Evolutionary conservation across 2,329 filamentous ascomycete genomes (phyloP).

Genomic region (Fusarium anthophilum): DNA sequence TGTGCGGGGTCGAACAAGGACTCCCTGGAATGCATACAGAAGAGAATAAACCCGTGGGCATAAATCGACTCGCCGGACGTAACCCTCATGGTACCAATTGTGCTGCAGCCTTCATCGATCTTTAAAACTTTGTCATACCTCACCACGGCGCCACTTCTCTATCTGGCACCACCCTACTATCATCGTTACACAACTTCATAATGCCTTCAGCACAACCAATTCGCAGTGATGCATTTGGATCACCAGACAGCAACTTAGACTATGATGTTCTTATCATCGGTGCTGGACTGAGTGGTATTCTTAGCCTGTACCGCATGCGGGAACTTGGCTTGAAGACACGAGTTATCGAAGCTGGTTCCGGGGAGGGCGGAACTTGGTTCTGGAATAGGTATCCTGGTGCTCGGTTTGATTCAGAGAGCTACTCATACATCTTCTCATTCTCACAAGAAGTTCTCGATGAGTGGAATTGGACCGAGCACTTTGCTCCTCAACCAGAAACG

Average conservation of each 20-base stretch:
- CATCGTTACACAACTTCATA: neutral
- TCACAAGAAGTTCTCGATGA: slow-evolving; percentile 50
- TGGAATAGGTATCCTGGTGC: slow-evolving; percentile 54
- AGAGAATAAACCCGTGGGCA: neutral
- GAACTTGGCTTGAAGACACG: slow-evolving; percentile 49
- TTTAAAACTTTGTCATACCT: neutral
- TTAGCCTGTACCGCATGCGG: slow-evolving; percentile 52
- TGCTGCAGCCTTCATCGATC: neutral
- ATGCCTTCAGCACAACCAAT: slow-evolving; percentile 24
- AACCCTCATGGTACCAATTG: neutral
- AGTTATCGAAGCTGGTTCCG: slow-evolving; percentile 52
- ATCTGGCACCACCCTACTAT: neutral
- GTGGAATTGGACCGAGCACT: slow-evolving; percentile 52
- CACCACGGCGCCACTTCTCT: neutral
- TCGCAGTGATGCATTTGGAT: slow-evolving; percentile 11
- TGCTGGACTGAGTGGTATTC: slow-evolving; percentile 51
- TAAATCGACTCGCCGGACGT: neutral
- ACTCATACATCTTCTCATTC: slow-evolving; percentile 31
- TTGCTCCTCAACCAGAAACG: slow-evolving; percentile 49
- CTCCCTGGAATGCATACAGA: neutral
- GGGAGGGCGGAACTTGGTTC: slow-evolving; percentile 58
- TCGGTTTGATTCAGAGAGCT: slow-evolving; percentile 47
- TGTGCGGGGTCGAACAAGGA: slow-evolving; percentile 4
- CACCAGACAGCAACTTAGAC: slow-evolving; percentile 9
- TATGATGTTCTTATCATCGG: slow-evolving; percentile 38